phyloP scores from a whole-genome alignment of 805 yeast genomes.

The Metschnikowia anglica region DNA sequence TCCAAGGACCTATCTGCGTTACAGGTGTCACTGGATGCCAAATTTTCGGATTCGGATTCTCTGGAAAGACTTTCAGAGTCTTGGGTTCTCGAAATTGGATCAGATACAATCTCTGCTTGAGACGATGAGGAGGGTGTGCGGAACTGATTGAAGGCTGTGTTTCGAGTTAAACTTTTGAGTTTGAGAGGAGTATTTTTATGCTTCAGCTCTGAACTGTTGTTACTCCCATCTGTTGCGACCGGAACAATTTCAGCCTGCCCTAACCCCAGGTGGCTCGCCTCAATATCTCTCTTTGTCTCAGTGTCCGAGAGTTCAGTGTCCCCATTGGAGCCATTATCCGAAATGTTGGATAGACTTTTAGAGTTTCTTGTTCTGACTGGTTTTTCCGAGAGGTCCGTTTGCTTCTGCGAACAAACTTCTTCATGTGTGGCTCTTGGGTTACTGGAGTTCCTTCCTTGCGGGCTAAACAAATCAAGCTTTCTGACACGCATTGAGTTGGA shows the following conservation, averaged over 20 bases:
- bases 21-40: not conserved
- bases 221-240: not conserved
- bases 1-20: not conserved
- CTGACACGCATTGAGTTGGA: slow-evolving; percentile 42
- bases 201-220: not conserved
- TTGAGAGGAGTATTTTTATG: slow-evolving; percentile 8
- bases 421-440: not conserved
- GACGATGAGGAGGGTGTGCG: slow-evolving; percentile 18
- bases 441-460: not conserved
- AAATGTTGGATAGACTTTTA: not conserved
- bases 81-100: not conserved
- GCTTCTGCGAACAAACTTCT: not conserved
- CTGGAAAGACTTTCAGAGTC: not conserved
- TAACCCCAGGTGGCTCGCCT: not conserved
- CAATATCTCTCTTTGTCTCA: not conserved
- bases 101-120: not conserved
- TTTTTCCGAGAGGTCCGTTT: not conserved
- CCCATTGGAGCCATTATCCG: not conserved
- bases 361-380: not conserved
- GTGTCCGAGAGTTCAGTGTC: slow-evolving; percentile 3
- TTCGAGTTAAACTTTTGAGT: slow-evolving; percentile 28
- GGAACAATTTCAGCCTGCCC: not conserved
- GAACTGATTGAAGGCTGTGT: slow-evolving; percentile 39
- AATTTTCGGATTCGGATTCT: not conserved
- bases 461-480: slow-evolving; percentile 36